Evolutionary conservation across 768 basidiomycete species (phyloP).

Genomic region (Agaricus bisporus): DNA sequence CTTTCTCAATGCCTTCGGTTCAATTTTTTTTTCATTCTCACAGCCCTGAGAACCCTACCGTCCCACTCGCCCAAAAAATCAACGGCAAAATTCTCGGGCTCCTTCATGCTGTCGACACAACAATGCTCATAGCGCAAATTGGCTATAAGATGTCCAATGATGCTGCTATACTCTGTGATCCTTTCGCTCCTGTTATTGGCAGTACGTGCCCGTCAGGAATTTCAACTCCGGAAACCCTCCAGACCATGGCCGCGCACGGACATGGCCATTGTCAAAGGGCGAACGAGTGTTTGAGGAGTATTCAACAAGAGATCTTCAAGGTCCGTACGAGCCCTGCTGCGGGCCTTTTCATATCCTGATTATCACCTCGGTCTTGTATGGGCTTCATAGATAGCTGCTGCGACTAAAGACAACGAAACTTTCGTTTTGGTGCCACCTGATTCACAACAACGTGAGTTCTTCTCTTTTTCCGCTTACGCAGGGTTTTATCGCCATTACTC

Average conservation of each 20-base stretch:
- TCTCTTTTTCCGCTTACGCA: neutral
- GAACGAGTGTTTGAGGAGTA: conserved; percentile 22
- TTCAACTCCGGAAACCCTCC: conserved; percentile 16
- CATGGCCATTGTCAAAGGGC: conserved; percentile 21
- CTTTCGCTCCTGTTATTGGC: conserved; percentile 6
- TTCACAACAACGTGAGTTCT: conserved; percentile 25
- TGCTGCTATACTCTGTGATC: conserved; percentile 19
- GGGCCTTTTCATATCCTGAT: neutral
- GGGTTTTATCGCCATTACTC: neutral
- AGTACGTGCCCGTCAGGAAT: conserved; percentile 5
- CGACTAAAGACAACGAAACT: conserved; percentile 27
- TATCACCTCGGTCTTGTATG: neutral
- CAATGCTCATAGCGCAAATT: conserved; percentile 23
- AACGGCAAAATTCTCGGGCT: conserved; percentile 20
- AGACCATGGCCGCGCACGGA: conserved; percentile 21
- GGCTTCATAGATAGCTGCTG: conserved; percentile 28
- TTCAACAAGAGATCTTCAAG: conserved; percentile 32
- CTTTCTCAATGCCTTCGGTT: too few species aligned
- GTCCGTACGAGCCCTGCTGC: conserved; percentile 15
- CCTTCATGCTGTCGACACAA: conserved; percentile 23
- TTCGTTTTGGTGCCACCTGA: conserved; percentile 30
- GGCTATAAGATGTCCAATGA: conserved; percentile 22
- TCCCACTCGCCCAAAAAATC: conserved; percentile 21
- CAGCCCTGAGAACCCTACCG: neutral
- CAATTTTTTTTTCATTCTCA: neutral